These are phyloP conservation scores for Ophiostoma quercus DNA, from an alignment of 2,329 filamentous ascomycete species.

Conservation along the genomic window DNA sequence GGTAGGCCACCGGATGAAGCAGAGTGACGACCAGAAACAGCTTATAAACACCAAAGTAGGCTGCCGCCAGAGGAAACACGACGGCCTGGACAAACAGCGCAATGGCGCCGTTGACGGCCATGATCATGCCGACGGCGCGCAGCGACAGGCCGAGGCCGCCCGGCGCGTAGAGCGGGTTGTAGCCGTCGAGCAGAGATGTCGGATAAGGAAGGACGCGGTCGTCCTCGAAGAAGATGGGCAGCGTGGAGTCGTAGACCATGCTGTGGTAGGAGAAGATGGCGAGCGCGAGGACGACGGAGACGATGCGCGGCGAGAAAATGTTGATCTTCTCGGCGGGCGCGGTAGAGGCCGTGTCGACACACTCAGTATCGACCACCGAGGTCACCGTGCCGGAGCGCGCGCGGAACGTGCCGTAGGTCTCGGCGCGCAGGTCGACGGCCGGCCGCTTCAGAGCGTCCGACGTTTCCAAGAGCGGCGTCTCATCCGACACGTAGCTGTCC, in stretches of 20 bases:
- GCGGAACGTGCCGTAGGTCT: constrained; percentile 70
- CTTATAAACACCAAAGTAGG: constrained; percentile 53
- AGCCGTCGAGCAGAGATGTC: neutral
- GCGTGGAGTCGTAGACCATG: constrained; percentile 88
- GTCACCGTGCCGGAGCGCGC: constrained; percentile 32
- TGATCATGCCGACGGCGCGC: constrained; percentile 54
- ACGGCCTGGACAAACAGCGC: constrained; percentile 68
- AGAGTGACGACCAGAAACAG: constrained; percentile 55
- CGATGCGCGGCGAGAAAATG: constrained; percentile 57
- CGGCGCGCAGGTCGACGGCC: constrained; percentile 66
- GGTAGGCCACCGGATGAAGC: constrained; percentile 57
- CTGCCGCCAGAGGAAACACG: constrained; percentile 58
- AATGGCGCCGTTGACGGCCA: constrained; percentile 56
- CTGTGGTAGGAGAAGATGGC: constrained; percentile 92
- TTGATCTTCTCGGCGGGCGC: constrained; percentile 26
- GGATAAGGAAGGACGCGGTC: constrained; percentile 43
- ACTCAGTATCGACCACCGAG: neutral
- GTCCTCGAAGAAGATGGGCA: constrained; percentile 91
- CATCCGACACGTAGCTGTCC: constrained; percentile 47
- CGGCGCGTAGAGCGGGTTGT: constrained; percentile 50
- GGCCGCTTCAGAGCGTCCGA: constrained; percentile 69
- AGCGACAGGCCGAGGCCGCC: constrained; percentile 60
- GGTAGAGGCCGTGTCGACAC: too few relatives aligned
- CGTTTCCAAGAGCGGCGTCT: constrained; percentile 70
- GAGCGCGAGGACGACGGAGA: constrained; percentile 73